Base-by-base conservation (phyloP, 371 early-diverging fungal species). In the Mucor saturninus region DNA sequence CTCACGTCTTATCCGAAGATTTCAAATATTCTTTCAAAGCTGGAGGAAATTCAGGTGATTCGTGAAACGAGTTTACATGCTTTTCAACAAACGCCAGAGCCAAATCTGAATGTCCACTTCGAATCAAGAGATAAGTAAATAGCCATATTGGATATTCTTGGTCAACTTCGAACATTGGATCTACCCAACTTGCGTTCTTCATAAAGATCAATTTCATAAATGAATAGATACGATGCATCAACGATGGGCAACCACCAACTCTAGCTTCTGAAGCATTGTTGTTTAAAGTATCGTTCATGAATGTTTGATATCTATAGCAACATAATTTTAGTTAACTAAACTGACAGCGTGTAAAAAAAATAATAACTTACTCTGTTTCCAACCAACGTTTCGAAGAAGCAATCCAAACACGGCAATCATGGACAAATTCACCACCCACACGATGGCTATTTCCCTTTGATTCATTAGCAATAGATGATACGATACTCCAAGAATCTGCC, bases 131-230 rank as follows among this genome's bases (percentile, higher is more conserved):
- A 65, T 85, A 97, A 40, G 93, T 72, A 62, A 91, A 91, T 0
- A 92, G 89, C 96, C 96, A 96, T 31, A 92, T 83, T 0, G 96
- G 93, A 42, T 82, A 80, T 50, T 81, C 79, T 29, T 84, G 76
- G 13, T 80, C 71, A 42, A 84, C 69, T 79, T 89, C 76, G 2
- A 70, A 45, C 5, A 29, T 32, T 3, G 28, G 43, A 11, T 50
- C n/a, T 15, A 56, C 26, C 51, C 59, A 62, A 14, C 14, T 15
- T 1, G 38, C 26, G 10, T 49, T 46, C 5, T 43, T 42, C 4
- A 56, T 64, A 11, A 43, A 56, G 3, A 50, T 21, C 0, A 64
- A 14, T 2, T 42, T 13, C 38, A 61, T 57, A 35, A 35, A 64
- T 28, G 46, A 39, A 11, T 56, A 4, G 14, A 69, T 15, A 13